Evolutionary conservation across 768 basidiomycete species (phyloP), one percentile per base, ranked within the genome.

Genomic region (Boletus bicolor): DNA sequence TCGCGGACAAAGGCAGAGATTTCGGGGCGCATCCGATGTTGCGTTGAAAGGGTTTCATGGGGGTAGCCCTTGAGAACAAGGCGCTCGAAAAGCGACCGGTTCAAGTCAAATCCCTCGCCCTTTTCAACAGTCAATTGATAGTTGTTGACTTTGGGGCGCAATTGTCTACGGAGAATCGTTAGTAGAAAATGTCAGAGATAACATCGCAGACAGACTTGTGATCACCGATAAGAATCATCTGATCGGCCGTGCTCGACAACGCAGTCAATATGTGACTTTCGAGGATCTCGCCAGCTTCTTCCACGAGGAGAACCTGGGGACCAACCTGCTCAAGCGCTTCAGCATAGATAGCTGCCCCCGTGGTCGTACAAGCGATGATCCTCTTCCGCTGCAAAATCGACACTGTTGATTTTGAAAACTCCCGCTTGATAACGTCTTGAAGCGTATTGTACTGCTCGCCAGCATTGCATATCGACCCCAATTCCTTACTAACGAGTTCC

Each of bases 11-110:
- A 74, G 0, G 75, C 61, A 7, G 87, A 85, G 8, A 89, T 87
- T 55, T 88, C 84, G 0, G 87, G 87, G 0, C 87, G 76, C 87
- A 89, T 89, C 28, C 87, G 80, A 62, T 89, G 87, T 57, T 89
- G 87, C 36, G 76, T 65, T 1, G 63, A 67, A 12, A 89, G 77
- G 0, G 75, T 82, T 47, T 71, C 63, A 57, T 89, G 86, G 0
- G 87, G 86, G 59, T 82, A 88, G 0, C 77, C 80, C 51, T 77
- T 76, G 5, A 82, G 67, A 8, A 86, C 86, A 43, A 88, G 69
- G 14, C 44, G 44, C 44, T 87, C 70, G 17, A 87, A 52, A 9
- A 52, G 73, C 0, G 84, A 86, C 39, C 76, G 64, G 50, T 89
- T 88, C 21, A 89, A 74, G 52, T 87, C 83, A 53, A 73, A 88